Percentiles rank a stretch among this genome's conserved stretches.
phyloP scores from a whole-genome alignment of 441 rosid genomes.

The Erysimum cheiri region DNA sequence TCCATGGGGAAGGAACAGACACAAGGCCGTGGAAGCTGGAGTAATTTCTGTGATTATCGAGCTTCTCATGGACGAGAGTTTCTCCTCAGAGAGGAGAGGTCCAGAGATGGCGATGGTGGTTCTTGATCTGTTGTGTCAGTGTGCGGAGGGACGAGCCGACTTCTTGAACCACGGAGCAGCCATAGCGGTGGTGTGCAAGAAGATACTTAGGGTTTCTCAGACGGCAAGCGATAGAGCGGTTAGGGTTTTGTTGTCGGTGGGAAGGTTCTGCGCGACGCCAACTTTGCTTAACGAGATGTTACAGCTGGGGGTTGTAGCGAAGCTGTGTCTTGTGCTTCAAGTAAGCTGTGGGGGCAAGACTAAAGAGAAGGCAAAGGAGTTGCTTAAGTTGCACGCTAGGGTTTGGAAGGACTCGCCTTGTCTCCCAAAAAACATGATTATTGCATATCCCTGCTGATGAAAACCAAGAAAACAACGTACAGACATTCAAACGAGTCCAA shows the following conservation, averaged over 20 bases:
- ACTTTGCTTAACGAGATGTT: constrained; percentile 69
- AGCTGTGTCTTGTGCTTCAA: constrained; percentile 78
- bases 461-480: constrained; percentile 11
- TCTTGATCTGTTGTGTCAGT: constrained; percentile 62
- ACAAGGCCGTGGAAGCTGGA: constrained; percentile 65
- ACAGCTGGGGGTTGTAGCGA: constrained; percentile 73
- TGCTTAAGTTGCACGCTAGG: constrained; percentile 68
- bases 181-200: constrained; percentile 77
- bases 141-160: constrained; percentile 85
- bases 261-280: constrained; percentile 64
- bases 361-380: constrained; percentile 69
- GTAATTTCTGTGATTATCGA: constrained; percentile 59
- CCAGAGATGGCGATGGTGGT: constrained; percentile 66
- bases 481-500: background rate
- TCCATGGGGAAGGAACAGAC: constrained; percentile 70
- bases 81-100: constrained; percentile 52
- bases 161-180: constrained; percentile 75
- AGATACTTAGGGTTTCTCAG: constrained; percentile 73
- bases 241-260: constrained; percentile 62
- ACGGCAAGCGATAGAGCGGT: constrained; percentile 73
- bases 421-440: constrained; percentile 52
- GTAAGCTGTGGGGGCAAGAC: constrained; percentile 55
- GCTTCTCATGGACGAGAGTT: constrained; percentile 59
- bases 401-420: constrained; percentile 81
- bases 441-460: constrained; percentile 60